Base-by-base conservation (phyloP, 106 monocot genomes). In the Amphibolis antarctica region DNA sequence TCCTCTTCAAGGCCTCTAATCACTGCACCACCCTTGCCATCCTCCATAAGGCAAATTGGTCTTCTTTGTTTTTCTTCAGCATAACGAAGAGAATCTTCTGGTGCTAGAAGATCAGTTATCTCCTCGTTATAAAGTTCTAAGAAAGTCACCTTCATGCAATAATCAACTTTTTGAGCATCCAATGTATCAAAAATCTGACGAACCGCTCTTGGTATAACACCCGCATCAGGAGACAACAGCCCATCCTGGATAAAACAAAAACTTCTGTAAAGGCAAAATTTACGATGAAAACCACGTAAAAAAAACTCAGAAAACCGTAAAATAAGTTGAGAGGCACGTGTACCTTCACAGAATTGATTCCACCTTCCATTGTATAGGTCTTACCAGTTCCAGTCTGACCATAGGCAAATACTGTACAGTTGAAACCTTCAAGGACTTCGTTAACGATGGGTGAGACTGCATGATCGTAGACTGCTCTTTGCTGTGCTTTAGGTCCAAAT, bases 51-150 rank as follows among this genome's bases (percentile, higher is more conserved):
- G 64, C 79, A 75, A 55, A 89, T 85, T 31, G 85, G 69, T 28
- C 66, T 89, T 64, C 66, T 85, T 50, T 64, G 71, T 66, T 72
- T 82, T 25, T 82, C 89, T 54, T 77, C 84, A 1, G 57, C 13
- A 63, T 60, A 67, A 55, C 69, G 70, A 75, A 18, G 52, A 28
- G 74, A 66, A 23, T 85, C 85, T 19, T 89, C 89, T 12, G 65
- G 52, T 45, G 73, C 76, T 62, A 89, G 82, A 4, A 89, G 61
- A 72, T 89, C 88, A 29, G 74, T 82, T 66, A 89, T 89, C 24
- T 89, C 89, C 66, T 89, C 89, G 28, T 85, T 89, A 69, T 89
- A 89, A 20, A 89, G 77, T 61, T 89, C 89, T 65, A 89, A 70
- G 59, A 89, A 89, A 55, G 82, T 73, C 20, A 85, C 79, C 66